Conservation (phyloP, 2,329 filamentous ascomycete species). For the Aspergillus calidoustus region DNA sequence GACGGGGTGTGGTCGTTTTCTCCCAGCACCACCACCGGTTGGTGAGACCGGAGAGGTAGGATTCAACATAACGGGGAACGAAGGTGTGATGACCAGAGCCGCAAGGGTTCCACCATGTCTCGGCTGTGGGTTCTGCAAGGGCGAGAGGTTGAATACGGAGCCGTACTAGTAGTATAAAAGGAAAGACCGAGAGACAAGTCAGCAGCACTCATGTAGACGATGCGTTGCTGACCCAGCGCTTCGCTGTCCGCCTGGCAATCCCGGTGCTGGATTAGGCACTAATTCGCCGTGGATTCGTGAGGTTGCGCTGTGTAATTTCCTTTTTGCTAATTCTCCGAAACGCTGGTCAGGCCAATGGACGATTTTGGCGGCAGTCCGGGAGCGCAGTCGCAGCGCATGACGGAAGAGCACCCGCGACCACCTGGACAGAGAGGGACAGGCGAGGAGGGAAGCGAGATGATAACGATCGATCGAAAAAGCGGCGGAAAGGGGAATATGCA, state of each 20-base stretch:
- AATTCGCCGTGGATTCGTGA: conserved; percentile 23
- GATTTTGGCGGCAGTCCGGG: conserved; percentile 23
- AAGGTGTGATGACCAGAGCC: conserved; percentile 29
- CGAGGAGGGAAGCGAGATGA: neutral
- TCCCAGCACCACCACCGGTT: conserved; percentile 33
- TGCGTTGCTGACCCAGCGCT: conserved; percentile 16
- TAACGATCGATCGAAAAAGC: conserved; percentile 5
- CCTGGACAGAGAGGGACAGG: neutral
- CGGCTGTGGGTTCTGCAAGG: conserved; percentile 25
- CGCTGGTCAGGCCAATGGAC: conserved; percentile 22
- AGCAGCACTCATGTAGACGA: conserved; percentile 39
- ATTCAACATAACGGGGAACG: conserved; percentile 40
- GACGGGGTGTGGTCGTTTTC: conserved; percentile 42
- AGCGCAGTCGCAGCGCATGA: conserved; percentile 28
- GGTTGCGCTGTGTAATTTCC: conserved; percentile 17
- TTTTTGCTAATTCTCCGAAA: conserved; percentile 20
- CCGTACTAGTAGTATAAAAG: conserved; percentile 17
- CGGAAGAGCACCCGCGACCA: conserved; percentile 19
- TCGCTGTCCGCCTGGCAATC: conserved; percentile 10
- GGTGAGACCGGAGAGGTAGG: conserved; percentile 36
- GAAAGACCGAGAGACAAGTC: conserved; percentile 25
- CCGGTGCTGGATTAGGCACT: conserved; percentile 12
- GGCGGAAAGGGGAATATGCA: neutral
- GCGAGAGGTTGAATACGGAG: conserved; percentile 21
- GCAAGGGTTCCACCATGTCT: conserved; percentile 39